Evolutionary conservation across 1,284 basidiomycete species (phyloP), one percentile per base, ranked within the genome.

Genomic region (Microbotryum saponariae): DNA sequence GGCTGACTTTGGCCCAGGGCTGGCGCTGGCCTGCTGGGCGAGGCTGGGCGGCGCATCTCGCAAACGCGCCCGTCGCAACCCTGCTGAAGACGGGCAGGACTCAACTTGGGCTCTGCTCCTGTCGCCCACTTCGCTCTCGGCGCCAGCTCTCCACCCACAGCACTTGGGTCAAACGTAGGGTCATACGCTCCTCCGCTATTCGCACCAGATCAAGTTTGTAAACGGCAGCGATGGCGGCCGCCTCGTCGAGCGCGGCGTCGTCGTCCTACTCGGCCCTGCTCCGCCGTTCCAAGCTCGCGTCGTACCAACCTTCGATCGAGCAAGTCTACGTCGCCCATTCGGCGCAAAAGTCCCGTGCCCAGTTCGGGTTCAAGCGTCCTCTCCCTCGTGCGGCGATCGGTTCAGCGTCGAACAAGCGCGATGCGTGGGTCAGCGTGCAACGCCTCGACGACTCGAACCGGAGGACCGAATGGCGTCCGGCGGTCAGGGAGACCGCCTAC

Each of bases 301-400:
- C 66, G 16, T 71, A 58, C 65, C 47, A 52, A 20, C 63, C 64
- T 0, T 48, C 56, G 21, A 62, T 72, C 56, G 71, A 70, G 25
- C 71, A 72, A 29, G 68, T 70, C 44, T 70, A 70, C 65, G 63
- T 70, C 2, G 52, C 70, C 12, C 51, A 54, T 21, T 4, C 56
- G 1, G 59, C 54, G 21, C 54, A 65, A 47, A 61, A 61, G 58
- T 45, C 60, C 0, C 62, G 64, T 18, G 51, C 55, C 44, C 61
- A 69, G 64, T 72, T 64, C 57, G 71, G 71, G 20, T 51, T 71
- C 68, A 72, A 72, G 56, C 66, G 66, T 0, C 59, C 64, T 29
- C 58, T 68, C 16, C 62, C 63, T 1, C 27, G 53, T 2, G 33
- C 56, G 4, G 29, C 60, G 16, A 61, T 63, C 1, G 45, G 31